phyloP scores from a whole-genome alignment of 768 basidiomycete species.

The Trametes coccinea region DNA sequence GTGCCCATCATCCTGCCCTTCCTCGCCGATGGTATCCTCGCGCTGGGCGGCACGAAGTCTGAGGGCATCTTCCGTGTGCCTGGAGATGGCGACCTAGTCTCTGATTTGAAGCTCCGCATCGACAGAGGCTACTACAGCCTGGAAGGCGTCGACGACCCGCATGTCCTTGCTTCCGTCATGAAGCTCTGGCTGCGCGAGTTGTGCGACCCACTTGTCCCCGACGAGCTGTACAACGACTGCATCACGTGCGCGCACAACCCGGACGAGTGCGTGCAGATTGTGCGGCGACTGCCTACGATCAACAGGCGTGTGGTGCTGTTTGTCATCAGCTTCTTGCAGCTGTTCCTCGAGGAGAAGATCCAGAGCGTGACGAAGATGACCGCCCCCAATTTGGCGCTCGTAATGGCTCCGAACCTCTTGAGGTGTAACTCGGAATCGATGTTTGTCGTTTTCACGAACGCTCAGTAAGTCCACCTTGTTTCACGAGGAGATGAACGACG shows the following conservation, averaged over 20 bases:
- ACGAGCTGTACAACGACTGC: conserved; percentile 90
- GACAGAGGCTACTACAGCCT: conserved; percentile 90
- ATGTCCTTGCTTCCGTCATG: conserved; percentile 85
- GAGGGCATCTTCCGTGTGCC: conserved; percentile 95
- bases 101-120: conserved; percentile 85
- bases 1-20: conserved; percentile 94
- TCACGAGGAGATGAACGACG: too few relatives aligned
- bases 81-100: conserved; percentile 86
- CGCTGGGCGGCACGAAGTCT: conserved; percentile 77
- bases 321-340: conserved; percentile 86
- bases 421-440: conserved; percentile 87
- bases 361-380: conserved; percentile 86
- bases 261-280: conserved; percentile 68
- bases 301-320: conserved; percentile 87
- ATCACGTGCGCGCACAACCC: conserved; percentile 68
- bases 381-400: conserved; percentile 80
- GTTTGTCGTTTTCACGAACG: conserved; percentile 87
- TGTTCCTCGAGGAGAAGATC: conserved; percentile 80
- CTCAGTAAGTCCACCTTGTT: conserved; percentile 52
- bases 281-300: conserved; percentile 78
- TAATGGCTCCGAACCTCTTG: conserved; percentile 90
- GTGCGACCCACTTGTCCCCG: conserved; percentile 87
- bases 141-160: conserved; percentile 87
- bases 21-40: conserved; percentile 88
- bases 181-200: conserved; percentile 95